Evolutionary conservation across 208 protist species (phyloP), one percentile per base, ranked within the genome.

Genomic region (Crithidia bombi): DNA sequence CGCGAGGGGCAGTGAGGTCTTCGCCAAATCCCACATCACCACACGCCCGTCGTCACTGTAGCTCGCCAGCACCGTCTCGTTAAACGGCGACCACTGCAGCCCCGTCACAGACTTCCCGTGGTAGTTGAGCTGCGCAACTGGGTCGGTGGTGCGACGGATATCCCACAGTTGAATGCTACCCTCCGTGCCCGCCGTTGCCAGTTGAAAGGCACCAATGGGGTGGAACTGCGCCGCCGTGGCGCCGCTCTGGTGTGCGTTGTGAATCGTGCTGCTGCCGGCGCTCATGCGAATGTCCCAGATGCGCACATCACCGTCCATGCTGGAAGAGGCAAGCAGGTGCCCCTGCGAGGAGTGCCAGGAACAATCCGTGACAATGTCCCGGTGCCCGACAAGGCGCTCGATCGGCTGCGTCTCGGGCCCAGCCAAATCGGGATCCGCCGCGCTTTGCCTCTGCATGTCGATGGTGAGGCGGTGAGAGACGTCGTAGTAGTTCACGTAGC

Each of bases 401-500:
- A 87, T 43, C 35, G 89, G 83, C 54, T 82, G 56, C 30, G 64
- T 51, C 62, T 81, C 72, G 14, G 33, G 39, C 15, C 61, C 77
- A 12, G 30, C 26, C 39, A 75, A 15, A 25, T 78, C 72, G 4
- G 75, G 75, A 51, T 56, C 57, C 9, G 30, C 46, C 36, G 55
- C 64, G 17, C 52, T 38, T 1, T 63, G 36, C 47, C 54, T 56
- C 43, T 66, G 46, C 64, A 73, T 33, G 69, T 73, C 72, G 50
- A 72, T 69, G 41, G 73, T 75, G 35, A 87, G 57, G 70, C 43
- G 67, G 56, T 93, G 75, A 14, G 61, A 70, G 35, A 99, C 83
- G 72, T 99, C 92, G 96, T 96, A 99, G 59, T 97, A 63, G 76
- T 96, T 96, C 5, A 98, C 79, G 5, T 87, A 79, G 32, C 74